Percentiles rank a stretch among this genome's conserved stretches.
Evolutionary conservation across 768 basidiomycete genomes (phyloP).

Genomic region (Naematelia encephala): DNA sequence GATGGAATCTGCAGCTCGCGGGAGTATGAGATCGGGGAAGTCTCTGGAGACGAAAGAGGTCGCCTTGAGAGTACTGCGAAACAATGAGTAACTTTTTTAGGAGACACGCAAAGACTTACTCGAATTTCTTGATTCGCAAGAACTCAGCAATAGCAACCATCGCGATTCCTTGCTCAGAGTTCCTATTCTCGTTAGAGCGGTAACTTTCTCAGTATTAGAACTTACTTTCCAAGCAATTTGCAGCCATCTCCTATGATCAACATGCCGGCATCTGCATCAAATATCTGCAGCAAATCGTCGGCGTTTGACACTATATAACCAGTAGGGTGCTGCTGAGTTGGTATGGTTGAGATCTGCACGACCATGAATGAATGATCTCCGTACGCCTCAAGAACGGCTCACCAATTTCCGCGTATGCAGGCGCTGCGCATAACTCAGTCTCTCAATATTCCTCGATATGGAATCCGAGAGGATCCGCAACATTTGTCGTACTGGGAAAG

Average conservation of each 20-base stretch:
- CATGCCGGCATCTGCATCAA: conserved; percentile 62
- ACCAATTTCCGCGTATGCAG: conserved; percentile 74
- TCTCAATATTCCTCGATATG: conserved; percentile 73
- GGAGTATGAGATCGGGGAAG: conserved; percentile 67
- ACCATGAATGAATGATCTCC: neutral
- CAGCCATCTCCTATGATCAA: conserved; percentile 60
- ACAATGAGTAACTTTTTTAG: neutral
- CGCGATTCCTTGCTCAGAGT: conserved; percentile 65
- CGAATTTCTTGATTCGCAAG: conserved; percentile 67
- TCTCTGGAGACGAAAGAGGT: conserved; percentile 67
- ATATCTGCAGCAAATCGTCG: conserved; percentile 70
- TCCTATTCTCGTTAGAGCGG: conserved; percentile 29
- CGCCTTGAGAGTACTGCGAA: conserved; percentile 62
- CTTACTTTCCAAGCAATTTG: conserved; percentile 56
- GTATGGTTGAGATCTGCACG: conserved; percentile 65
- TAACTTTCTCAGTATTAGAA: conserved; percentile 55
- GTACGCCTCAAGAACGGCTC: conserved; percentile 28
- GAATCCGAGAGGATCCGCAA: conserved; percentile 73
- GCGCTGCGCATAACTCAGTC: conserved; percentile 71
- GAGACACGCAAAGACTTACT: conserved; percentile 53
- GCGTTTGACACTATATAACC: conserved; percentile 78
- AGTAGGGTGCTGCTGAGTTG: conserved; percentile 65
- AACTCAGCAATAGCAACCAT: conserved; percentile 76
- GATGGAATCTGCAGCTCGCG: conserved; percentile 59
- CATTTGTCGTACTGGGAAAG: conserved; percentile 80